Evolutionary conservation across 306 rosid species (phyloP), one percentile per base, ranked within the genome.

Genomic region (Acacia confusa): DNA sequence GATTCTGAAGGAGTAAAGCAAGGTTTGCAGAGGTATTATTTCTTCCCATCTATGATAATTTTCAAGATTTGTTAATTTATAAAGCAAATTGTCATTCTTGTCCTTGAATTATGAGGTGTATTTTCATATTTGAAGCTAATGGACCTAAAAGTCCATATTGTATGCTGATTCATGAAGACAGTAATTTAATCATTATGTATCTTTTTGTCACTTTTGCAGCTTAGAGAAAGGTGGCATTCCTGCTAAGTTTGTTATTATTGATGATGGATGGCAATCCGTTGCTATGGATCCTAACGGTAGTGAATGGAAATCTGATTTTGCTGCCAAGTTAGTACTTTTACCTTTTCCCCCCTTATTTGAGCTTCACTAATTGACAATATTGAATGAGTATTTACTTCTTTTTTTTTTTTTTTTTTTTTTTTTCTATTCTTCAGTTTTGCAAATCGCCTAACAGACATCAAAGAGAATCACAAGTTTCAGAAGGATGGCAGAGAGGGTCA

Each of bases 201-300:
- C 6, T 43, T 22, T 69, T 4, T 41, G 11, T 69, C 1, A 17
- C 4, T 20, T 78, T 86, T 86, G 78, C 84, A 92, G 98, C 87
- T 80, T 94, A 2, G 89, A 87, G 85, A 77, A 84, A 22, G 97
- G 98, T 79, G 97, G 98, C 78, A 81, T 89, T 82, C 92, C 95
- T 72, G 90, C 94, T 6, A 92, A 90, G 75, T 94, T 94, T 82
- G 92, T 94, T 28, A 94, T 94, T 78, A 92, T 94, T 32, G 98
- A 92, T 28, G 98, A 94, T 50, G 95, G 97, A 53, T 94, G 98
- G 98, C 98, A 94, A 81, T 88, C 94, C 11, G 97, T 94, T 45
- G 74, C 72, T 41, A 83, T 89, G 92, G 98, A 94, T 22, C 71
- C 82, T 4, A 82, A 86, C 45, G 86, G 85, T 47, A 8, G 77